These are phyloP conservation scores for Catunica adiposa DNA, from an alignment of 2,329 filamentous ascomycete species.

Conservation along the genomic window DNA sequence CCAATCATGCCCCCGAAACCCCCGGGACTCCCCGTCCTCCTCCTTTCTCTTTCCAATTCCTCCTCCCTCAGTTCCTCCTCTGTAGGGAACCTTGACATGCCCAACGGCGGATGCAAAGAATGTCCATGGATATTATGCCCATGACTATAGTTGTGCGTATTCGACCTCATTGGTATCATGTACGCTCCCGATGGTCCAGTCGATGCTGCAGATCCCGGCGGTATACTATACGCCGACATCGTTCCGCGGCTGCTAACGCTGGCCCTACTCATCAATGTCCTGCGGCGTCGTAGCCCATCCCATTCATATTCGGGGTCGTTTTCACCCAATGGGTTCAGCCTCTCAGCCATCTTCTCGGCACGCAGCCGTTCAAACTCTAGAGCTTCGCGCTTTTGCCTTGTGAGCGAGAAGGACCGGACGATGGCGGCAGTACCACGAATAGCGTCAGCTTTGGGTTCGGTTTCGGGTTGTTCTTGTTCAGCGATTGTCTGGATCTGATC, in stretches of 20 bases:
- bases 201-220: conserved; percentile 9
- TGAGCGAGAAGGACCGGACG: conserved; percentile 61
- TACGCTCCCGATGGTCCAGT: not conserved
- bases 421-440: conserved; percentile 84
- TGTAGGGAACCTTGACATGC: conserved; percentile 70
- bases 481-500: conserved; percentile 92
- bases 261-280: conserved; percentile 23
- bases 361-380: conserved; percentile 64
- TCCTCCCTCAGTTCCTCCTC: conserved; percentile 44
- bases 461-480: conserved; percentile 89
- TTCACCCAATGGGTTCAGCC: conserved; percentile 61
- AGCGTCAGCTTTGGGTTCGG: conserved; percentile 88
- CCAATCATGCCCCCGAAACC: conserved; percentile 41
- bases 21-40: conserved; percentile 20
- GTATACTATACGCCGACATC: conserved; percentile 7
- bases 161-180: conserved; percentile 14
- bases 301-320: conserved; percentile 60
- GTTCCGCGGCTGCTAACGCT: conserved; percentile 17
- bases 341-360: conserved; percentile 57
- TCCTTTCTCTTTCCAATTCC: conserved; percentile 23
- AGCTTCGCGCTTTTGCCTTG: conserved; percentile 60
- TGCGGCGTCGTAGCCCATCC: conserved; percentile 72
- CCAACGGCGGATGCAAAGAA: conserved; percentile 54
- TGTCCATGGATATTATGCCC: not conserved
- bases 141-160: conserved; percentile 18